Conservation (phyloP, 352 stramenopile genomes). For the Plasmopara halstedii region DNA sequence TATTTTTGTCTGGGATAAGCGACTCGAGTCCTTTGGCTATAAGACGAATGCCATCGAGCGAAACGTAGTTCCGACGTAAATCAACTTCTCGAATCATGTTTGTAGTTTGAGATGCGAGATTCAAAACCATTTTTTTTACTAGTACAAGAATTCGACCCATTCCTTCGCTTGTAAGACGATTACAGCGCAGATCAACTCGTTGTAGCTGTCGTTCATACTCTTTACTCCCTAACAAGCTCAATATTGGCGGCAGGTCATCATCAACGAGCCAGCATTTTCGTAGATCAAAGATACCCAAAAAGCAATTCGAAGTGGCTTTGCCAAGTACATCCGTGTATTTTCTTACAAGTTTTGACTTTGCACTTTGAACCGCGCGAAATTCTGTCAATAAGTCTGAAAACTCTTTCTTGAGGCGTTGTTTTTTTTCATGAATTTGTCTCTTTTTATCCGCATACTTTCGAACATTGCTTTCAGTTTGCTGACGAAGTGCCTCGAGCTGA, state of each 20-base stretch:
- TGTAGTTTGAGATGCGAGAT: neutral
- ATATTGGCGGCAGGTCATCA: constrained; percentile 34
- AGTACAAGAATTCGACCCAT: constrained; percentile 31
- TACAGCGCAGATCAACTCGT: constrained; percentile 46
- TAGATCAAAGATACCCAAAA: constrained; percentile 26
- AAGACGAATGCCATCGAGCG: constrained; percentile 47
- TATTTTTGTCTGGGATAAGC: constrained; percentile 14
- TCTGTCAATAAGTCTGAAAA: constrained; percentile 35
- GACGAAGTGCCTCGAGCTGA: constrained; percentile 35
- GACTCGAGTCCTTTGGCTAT: constrained; percentile 44
- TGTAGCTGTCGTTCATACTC: constrained; percentile 5
- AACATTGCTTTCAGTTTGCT: constrained; percentile 27
- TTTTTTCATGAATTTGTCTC: constrained; percentile 26
- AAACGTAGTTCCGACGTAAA: constrained; percentile 65
- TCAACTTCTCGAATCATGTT: constrained; percentile 36
- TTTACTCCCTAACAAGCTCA: constrained; percentile 32
- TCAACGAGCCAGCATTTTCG: constrained; percentile 48
- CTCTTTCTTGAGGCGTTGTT: constrained; percentile 20
- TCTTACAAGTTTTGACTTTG: constrained; percentile 37
- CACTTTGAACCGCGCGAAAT: constrained; percentile 27
- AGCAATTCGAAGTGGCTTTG: constrained; percentile 1
- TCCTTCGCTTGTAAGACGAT: constrained; percentile 49
- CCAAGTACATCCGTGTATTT: constrained; percentile 27
- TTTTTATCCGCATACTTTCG: constrained; percentile 35
- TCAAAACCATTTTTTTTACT: constrained; percentile 8